Base-by-base conservation (phyloP, 768 basidiomycete species). In the Pisolithus orientalis region DNA sequence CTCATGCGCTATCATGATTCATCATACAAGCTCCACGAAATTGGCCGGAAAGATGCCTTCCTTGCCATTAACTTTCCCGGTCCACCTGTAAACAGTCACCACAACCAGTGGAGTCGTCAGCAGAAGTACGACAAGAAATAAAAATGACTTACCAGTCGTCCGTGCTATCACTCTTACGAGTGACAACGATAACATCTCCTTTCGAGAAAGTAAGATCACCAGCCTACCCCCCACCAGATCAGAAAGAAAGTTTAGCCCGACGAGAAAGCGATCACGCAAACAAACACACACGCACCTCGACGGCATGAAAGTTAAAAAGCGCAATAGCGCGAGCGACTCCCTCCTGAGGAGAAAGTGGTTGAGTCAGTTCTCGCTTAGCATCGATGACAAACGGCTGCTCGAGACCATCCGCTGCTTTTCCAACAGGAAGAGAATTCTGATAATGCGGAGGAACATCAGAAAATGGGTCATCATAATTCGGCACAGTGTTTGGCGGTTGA, bases 21-120 rank as follows among this genome's bases (percentile, higher is more conserved):
- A 45, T 27, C 29, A 45, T 27, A 75, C 68, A 52, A 89, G 66
- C 62, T 89, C 85, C n/a, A 90, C 85, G 59, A 88, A 89, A 64
- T 90, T 90, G 14, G 89, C 89, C 32, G 89, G 89, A 65, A 92
- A 91, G 43, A 85, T 78, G 0, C 90, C 90, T 57, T 79, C 71
- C 38, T 74, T 65, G 14, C 76, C 77, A 21, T 78, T 68, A 2
- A 83, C 54, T 62, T 79, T 84, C n/a, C 89, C 89, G 13, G 75
- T 84, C 89, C 89, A 91, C 87, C 87, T 89, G 53, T 14, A 31
- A 31, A 37, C 16, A 5, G 11, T 34, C 37, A 37, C 21, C 45
- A 50, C 50, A 5, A 25, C 32, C 44, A 40, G 39, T 39, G n/a
- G 5, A 16, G 29, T 29, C 7, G n/a, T 27, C 21, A 10, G 47